Base-by-base conservation (phyloP, 2,329 filamentous ascomycete species). In the Curvularia verruculosa region DNA sequence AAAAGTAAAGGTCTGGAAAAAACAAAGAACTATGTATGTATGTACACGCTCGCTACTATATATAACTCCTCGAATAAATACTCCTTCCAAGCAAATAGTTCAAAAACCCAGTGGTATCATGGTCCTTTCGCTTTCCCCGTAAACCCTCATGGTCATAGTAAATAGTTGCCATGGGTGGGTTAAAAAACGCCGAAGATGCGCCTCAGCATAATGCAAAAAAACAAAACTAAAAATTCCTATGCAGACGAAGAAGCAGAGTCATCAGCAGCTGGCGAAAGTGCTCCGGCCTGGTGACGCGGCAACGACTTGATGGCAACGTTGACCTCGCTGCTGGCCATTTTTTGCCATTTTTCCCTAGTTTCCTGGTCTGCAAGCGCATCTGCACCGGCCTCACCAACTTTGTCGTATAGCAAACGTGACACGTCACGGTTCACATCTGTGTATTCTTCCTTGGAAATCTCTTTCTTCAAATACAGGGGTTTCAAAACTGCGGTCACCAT, bases 361-460 rank as follows among this genome's bases (percentile, higher is more conserved):
- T 86, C 84, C 21, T 89, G 83, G 68, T 90, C 85, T 4, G 78
- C 72, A 28, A 95, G 82, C 21, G 77, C 78, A 49, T 77, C 75
- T 36, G 82, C 77, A 18, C 73, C 72, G 56, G 71, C 72, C 57
- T 81, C 81, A 5, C 82, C 82, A 24, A 86, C 83, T 45, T 81
- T 80, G 29, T 87, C 92, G 77, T 99, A 99, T 56, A 99, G 81
- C 78, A 89, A 90, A 56, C 92, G 89, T 40, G 92, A 97, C 31
- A 98, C 88, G 58, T 90, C 89, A 60, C 92, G 88, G 73, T 98
- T 98, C 77, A 98, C 96, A 54, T 87, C 87, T 2, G 91, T 94
- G 75, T 96, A 99, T 76, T 97, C 89, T 58, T 96, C 91, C 65
- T 92, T 91, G 18, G 88, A 92, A 60, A 98, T 84, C 61, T 89